These are phyloP conservation scores for Buddleja alternifolia DNA, from an alignment of 257 asterid genomes.

Conservation along the genomic window DNA sequence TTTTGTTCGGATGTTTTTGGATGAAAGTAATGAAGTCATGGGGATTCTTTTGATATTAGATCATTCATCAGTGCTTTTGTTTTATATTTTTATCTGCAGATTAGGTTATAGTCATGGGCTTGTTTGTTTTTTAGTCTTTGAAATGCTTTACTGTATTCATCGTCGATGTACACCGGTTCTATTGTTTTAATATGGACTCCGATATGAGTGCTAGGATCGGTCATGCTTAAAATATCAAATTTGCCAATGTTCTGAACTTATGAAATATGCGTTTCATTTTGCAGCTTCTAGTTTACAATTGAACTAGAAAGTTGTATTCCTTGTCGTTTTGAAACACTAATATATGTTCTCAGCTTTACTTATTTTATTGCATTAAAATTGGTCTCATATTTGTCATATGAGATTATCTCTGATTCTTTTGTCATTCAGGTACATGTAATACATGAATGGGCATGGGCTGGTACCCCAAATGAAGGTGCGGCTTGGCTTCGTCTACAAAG, in stretches of 20 bases:
- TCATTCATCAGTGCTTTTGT: conserved; percentile 8
- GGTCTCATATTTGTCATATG: conserved; percentile 1
- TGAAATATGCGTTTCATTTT: background rate
- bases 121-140: background rate
- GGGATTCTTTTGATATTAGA: background rate
- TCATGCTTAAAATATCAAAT: conserved; percentile 6
- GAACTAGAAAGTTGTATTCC: conserved; percentile 3
- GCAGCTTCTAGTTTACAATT: background rate
- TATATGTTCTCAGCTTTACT: background rate
- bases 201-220: conserved; percentile 16
- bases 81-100: conserved; percentile 17
- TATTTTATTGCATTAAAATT: background rate
- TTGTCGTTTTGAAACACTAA: conserved; percentile 13
- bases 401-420: conserved; percentile 21
- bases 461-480: conserved; percentile 98
- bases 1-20: background rate
- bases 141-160: conserved; percentile 4
- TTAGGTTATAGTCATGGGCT: background rate
- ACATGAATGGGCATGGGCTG: conserved; percentile 99
- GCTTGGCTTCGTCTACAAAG: conserved; percentile 97
- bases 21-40: background rate
- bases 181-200: background rate
- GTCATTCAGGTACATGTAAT: conserved; percentile 78
- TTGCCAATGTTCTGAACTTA: conserved; percentile 15
- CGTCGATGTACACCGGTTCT: background rate